Evolutionary conservation across 2,329 filamentous ascomycete genomes (phyloP).

Genomic region (Dactylonectria macrodidyma): DNA sequence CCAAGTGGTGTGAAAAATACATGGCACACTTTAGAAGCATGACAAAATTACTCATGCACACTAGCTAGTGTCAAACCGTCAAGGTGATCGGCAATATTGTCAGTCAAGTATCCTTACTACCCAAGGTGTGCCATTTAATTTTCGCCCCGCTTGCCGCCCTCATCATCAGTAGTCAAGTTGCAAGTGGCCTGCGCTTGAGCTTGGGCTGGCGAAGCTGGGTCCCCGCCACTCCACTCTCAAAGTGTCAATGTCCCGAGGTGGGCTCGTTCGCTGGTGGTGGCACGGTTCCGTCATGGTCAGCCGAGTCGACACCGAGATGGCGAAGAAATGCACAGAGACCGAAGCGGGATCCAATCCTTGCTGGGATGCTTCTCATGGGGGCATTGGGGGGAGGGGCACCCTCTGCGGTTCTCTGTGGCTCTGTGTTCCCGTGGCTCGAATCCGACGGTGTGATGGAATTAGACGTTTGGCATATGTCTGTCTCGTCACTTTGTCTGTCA

Average conservation of each 20-base stretch:
- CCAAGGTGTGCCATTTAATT: too few relatives aligned
- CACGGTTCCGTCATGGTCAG: slow-evolving; percentile 44
- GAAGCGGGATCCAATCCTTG: slow-evolving; percentile 29
- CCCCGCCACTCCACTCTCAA: slow-evolving; percentile 7
- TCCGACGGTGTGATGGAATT: slow-evolving; percentile 19
- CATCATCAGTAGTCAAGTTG: background rate
- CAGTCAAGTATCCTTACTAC: too few relatives aligned
- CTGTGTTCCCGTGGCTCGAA: slow-evolving; percentile 19
- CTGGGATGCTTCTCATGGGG: slow-evolving; percentile 15
- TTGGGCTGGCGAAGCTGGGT: slow-evolving; percentile 3
- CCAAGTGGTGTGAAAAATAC: background rate
- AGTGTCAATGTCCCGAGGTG: slow-evolving; percentile 33
- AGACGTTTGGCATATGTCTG: slow-evolving; percentile 4
- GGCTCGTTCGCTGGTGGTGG: slow-evolving; percentile 30
- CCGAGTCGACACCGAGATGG: slow-evolving; percentile 36
- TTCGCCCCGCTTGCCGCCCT: background rate
- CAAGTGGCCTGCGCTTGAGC: background rate
- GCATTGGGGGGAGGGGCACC: slow-evolving; percentile 11
- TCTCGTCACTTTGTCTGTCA: background rate
- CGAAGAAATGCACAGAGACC: slow-evolving; percentile 33
- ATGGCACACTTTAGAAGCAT: too few relatives aligned
- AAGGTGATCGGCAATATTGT: too few relatives aligned
- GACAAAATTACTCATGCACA: too few relatives aligned
- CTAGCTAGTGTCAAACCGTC: too few relatives aligned
- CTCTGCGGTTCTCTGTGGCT: slow-evolving; percentile 11